Percentiles rank a stretch among this genome's conserved stretches.
phyloP scores from a whole-genome alignment of 257 asterid species.

The Jaltomata sinuosa region DNA sequence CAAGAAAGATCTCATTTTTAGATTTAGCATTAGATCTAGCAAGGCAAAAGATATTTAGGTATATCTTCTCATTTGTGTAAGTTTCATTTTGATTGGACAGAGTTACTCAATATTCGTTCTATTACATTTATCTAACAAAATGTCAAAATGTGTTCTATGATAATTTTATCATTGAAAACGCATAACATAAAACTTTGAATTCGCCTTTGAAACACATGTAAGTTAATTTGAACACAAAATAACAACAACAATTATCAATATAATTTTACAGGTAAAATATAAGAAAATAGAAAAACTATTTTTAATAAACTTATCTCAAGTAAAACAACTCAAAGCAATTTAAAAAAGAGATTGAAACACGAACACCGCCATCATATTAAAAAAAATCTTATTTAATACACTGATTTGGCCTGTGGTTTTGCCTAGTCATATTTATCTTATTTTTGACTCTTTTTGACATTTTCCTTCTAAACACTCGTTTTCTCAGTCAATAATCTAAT shows the following conservation, averaged over 20 bases:
- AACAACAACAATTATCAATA: background rate
- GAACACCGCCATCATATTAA: background rate
- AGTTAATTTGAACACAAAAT: background rate
- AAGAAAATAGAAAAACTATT: too few species aligned
- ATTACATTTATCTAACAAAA: too few species aligned
- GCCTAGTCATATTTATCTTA: background rate
- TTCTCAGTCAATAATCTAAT: background rate
- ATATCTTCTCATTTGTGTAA: background rate
- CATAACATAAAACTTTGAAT: background rate
- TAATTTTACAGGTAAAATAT: too few species aligned
- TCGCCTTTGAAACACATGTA: rapidly evolving
- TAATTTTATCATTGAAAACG: background rate
- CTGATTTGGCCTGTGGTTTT: background rate
- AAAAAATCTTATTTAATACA: background rate
- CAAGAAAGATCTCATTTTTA: background rate
- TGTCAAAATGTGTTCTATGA: too few species aligned
- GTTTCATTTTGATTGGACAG: background rate
- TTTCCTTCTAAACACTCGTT: background rate
- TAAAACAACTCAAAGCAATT: too few species aligned
- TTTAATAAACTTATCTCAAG: too few species aligned
- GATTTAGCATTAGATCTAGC: too few species aligned
- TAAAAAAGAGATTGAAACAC: background rate
- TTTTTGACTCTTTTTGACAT: background rate
- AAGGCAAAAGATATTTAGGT: background rate
- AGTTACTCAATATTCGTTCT: background rate